Evolutionary conservation across 2,329 filamentous ascomycete species (phyloP).

Genomic region (Exophiala spinifera): DNA sequence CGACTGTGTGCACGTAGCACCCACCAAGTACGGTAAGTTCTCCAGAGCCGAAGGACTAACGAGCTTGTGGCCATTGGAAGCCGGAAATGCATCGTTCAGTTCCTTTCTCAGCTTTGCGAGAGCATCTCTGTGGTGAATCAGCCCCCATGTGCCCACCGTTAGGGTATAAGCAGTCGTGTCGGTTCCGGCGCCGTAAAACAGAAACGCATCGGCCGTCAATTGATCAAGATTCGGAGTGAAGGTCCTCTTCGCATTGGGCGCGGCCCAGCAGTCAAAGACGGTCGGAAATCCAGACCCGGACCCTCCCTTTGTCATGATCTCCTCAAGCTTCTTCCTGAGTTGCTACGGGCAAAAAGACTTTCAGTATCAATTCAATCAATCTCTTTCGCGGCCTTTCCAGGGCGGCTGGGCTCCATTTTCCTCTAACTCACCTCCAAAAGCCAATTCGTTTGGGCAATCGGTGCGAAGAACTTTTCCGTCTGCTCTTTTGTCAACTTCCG

Average conservation of each 20-base stretch:
- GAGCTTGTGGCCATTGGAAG: not conserved
- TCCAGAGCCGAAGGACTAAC: constrained; percentile 10
- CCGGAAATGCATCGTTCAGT: constrained; percentile 9
- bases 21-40: constrained; percentile 12
- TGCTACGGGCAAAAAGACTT: constrained; percentile 5
- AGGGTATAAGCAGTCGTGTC: constrained; percentile 24
- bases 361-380: not conserved
- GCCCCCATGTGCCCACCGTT: constrained; percentile 10
- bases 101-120: constrained; percentile 14
- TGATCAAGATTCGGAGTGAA: constrained; percentile 2
- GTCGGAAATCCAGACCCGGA: constrained; percentile 6
- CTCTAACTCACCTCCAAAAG: constrained; percentile 17
- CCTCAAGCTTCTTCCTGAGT: constrained; percentile 22
- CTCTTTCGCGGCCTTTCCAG: not conserved
- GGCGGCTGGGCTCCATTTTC: too few species aligned
- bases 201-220: constrained; percentile 18
- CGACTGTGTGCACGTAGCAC: constrained; percentile 1
- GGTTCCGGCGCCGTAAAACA: constrained; percentile 18
- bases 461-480: constrained; percentile 7
- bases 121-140: constrained; percentile 10
- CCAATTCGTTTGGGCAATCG: constrained; percentile 27
- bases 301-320: constrained; percentile 9
- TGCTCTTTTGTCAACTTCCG: constrained; percentile 7
- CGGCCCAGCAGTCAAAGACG: constrained; percentile 28
- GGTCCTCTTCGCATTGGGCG: constrained; percentile 3